Base-by-base conservation (phyloP, 2,329 filamentous ascomycete genomes). In the Talaromyces sp. region DNA sequence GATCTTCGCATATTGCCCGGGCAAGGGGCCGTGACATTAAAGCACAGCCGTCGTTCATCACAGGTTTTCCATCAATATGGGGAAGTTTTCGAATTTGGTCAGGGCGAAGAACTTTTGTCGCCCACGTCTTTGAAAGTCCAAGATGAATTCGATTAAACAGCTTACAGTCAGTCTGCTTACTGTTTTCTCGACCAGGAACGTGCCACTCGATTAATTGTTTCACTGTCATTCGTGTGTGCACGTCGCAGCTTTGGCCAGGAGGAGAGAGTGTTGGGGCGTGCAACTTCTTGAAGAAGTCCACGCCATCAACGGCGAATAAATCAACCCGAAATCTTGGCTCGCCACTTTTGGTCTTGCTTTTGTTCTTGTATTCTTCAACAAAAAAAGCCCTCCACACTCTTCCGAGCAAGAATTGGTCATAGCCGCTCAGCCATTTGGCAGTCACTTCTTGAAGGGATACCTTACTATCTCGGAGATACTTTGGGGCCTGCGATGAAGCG, bases 11-110 rank as follows among this genome's bases (percentile, higher is more conserved):
- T 9, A 86, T 79, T 10, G 68, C 64, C 35, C 70, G 69, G 6
- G 81, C 82, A 2, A 83, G 77, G 2, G 74, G 74, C 12, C 78
- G 74, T 0, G 85, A 87, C 59, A 87, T 84, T 2, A 73, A 57
- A 6, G 78, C 77, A 64, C 85, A 87, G 2, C 85, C 79, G 60
- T 81, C 79, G 60, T 80, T 79, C 79, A 81, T 80, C 0, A 78
- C 72, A 12, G 67, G 59, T 8, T 65, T 62, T 6, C 59, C 62
- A 8, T 64, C 60, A 26, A 60, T 60, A 60, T 79, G 72, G 55
- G 60, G 61, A 14, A 74, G 58, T 26, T 69, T 67, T 24, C 77
- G 56, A 31, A 79, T 70, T 54, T 80, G 75, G 4, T 66, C 55
- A 9, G 72, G 74, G 14, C 64, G 65, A 17, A 81, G 63, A 1